Evolutionary conservation across 768 basidiomycete species (phyloP).

Genomic region (Auriculariales sp.): DNA sequence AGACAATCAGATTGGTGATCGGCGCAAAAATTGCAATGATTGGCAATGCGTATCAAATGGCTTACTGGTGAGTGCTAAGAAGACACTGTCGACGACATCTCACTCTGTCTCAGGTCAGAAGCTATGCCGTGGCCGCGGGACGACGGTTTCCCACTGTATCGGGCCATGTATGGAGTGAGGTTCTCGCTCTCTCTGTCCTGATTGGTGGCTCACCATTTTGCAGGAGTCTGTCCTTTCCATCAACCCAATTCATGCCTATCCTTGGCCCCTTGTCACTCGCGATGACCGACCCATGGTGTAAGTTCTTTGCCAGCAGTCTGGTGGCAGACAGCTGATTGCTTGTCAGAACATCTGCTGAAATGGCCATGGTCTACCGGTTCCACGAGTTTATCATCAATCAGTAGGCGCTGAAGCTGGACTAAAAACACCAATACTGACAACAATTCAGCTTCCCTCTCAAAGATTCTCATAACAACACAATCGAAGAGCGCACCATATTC

Average conservation of each 20-base stretch:
- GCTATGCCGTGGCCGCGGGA: not conserved
- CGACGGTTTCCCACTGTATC: not conserved
- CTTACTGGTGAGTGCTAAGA: not conserved
- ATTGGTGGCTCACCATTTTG: not conserved
- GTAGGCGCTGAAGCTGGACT: not conserved
- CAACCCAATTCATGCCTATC: not conserved
- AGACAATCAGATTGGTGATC: not conserved
- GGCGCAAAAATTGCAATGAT: not conserved
- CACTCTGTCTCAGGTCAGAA: not conserved
- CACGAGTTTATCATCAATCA: slow-evolving; percentile 1
- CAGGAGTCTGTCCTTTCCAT: not conserved
- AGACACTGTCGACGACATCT: not conserved
- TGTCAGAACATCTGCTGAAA: not conserved
- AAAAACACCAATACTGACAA: not conserved
- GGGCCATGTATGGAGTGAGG: not conserved
- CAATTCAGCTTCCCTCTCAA: not conserved
- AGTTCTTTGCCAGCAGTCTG: not conserved
- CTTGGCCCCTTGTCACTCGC: not conserved
- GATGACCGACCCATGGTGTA: not conserved
- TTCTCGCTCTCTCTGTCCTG: not conserved
- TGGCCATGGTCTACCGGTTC: not conserved
- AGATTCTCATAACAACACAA: not conserved
- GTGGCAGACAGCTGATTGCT: too few relatives aligned
- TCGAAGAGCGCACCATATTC: not conserved
- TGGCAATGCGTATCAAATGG: not conserved